Conservation (phyloP, 2,329 filamentous ascomycete genomes). For the Bipolaris victoriae region DNA sequence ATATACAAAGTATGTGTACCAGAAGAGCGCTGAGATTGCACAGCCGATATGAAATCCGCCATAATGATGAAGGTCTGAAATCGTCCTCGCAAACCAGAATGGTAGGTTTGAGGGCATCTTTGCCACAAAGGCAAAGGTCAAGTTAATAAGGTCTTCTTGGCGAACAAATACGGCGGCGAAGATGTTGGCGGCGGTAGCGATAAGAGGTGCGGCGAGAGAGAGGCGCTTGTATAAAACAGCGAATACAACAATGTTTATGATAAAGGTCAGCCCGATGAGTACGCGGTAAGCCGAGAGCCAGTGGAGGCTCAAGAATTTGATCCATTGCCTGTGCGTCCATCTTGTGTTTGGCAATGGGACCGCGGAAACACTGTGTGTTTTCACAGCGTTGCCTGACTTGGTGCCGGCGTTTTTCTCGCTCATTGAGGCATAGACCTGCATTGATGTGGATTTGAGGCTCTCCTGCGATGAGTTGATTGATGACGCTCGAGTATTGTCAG, state of each 20-base stretch:
- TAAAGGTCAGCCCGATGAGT: conserved; percentile 16
- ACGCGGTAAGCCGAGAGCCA: conserved; percentile 30
- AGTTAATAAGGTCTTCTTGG: conserved; percentile 45
- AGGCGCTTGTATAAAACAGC: neutral
- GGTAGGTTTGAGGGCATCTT: conserved; percentile 34
- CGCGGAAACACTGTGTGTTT: neutral
- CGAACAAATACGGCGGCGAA: conserved; percentile 39
- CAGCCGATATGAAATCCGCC: conserved; percentile 46
- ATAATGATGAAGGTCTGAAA: conserved; percentile 41
- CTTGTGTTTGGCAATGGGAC: neutral
- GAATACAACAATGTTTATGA: conserved; percentile 16
- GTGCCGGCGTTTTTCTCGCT: neutral
- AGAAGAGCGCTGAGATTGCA: conserved; percentile 43
- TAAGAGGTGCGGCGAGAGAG: conserved; percentile 16
- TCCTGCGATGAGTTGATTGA: neutral
- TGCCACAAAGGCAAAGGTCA: conserved; percentile 35
- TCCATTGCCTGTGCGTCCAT: neutral
- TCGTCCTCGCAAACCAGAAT: conserved; percentile 27
- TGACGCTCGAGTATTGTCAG: neutral
- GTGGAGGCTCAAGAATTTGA: conserved; percentile 13
- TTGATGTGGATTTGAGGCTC: neutral
- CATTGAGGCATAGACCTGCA: neutral
- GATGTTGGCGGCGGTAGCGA: conserved; percentile 45
- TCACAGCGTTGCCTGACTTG: neutral
- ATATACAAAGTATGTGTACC: conserved; percentile 53